phyloP scores from a whole-genome alignment of 2,329 filamentous ascomycete species.

The Dothiorella sarmentorum region DNA sequence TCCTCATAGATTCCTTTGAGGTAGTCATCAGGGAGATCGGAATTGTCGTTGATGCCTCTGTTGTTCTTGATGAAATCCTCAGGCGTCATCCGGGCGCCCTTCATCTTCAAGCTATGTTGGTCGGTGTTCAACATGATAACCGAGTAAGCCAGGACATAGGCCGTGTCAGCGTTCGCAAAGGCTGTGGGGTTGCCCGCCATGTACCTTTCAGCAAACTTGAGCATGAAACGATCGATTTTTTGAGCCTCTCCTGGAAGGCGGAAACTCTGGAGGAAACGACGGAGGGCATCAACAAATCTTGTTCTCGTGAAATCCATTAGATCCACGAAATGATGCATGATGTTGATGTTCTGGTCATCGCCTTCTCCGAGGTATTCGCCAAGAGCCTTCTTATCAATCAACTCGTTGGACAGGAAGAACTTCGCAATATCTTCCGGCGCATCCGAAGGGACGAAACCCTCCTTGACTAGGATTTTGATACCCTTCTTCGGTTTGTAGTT shows the following conservation, averaged over 20 bases:
- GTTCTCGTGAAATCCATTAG: constrained; percentile 89
- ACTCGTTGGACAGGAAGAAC: constrained; percentile 78
- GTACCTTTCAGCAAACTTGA: constrained; percentile 97
- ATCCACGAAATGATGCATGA: constrained; percentile 98
- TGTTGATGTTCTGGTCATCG: constrained; percentile 87
- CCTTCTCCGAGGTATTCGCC: constrained; percentile 95
- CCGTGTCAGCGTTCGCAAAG: constrained; percentile 96
- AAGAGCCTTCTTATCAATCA: constrained; percentile 84
- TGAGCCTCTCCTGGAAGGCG: constrained; percentile 92
- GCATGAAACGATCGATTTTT: constrained; percentile 99
- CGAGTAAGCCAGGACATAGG: constrained; percentile 92
- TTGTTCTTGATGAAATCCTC: constrained; percentile 99
- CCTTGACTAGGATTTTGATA: constrained; percentile 75
- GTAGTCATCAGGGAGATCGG: constrained; percentile 90
- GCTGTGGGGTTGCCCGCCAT: constrained; percentile 93
- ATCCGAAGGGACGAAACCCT: constrained; percentile 82
- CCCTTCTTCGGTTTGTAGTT: constrained; percentile 98
- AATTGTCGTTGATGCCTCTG: constrained; percentile 93
- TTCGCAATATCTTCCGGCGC: constrained; percentile 75
- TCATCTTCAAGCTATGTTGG: constrained; percentile 85
- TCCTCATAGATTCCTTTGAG: constrained; percentile 87
- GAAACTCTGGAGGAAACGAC: constrained; percentile 91
- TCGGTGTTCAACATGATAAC: constrained; percentile 97
- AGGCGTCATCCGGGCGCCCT: constrained; percentile 79
- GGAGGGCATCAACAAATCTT: constrained; percentile 86